Percentiles rank a stretch among this genome's conserved stretches.
Evolutionary conservation across 2,329 filamentous ascomycete species (phyloP).

Genomic region (Colletotrichum liriopes): DNA sequence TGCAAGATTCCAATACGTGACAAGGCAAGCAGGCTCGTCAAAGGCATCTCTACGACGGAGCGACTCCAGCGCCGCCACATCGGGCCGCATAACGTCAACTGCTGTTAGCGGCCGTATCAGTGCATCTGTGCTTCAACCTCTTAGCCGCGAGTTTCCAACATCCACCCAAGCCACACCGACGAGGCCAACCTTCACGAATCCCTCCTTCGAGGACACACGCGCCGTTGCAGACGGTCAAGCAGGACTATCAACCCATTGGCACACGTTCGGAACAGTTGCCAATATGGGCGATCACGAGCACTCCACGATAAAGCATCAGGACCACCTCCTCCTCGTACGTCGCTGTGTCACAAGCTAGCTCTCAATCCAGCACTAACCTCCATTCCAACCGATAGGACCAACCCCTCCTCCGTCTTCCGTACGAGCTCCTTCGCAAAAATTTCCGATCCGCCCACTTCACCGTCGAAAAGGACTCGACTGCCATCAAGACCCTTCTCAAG

Average conservation of each 20-base stretch:
- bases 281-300: slow-evolving; percentile 74
- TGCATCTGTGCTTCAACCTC: slow-evolving; percentile 39
- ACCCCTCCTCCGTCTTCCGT: slow-evolving; percentile 91
- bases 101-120: slow-evolving; percentile 19
- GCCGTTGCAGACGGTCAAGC: background rate
- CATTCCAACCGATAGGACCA: slow-evolving; percentile 77
- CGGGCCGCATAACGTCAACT: slow-evolving; percentile 35
- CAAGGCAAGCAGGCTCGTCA: background rate
- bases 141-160: slow-evolving; percentile 1
- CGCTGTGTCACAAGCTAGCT: slow-evolving; percentile 14
- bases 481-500: slow-evolving; percentile 73
- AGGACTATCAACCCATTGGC: background rate
- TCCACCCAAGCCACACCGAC: slow-evolving; percentile 23
- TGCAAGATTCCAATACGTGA: background rate
- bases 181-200: background rate
- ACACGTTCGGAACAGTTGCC: slow-evolving; percentile 17
- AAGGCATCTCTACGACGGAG: slow-evolving; percentile 7
- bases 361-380: slow-evolving; percentile 22
- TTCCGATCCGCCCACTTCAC: slow-evolving; percentile 88
- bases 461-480: slow-evolving; percentile 79
- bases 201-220: slow-evolving; percentile 1
- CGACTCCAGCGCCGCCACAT: slow-evolving; percentile 33
- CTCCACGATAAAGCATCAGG: slow-evolving; percentile 80
- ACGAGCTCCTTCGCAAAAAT: slow-evolving; percentile 94
- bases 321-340: slow-evolving; percentile 80